Conservation (phyloP, 148 eudicot species). For the Cornus controversa region DNA sequence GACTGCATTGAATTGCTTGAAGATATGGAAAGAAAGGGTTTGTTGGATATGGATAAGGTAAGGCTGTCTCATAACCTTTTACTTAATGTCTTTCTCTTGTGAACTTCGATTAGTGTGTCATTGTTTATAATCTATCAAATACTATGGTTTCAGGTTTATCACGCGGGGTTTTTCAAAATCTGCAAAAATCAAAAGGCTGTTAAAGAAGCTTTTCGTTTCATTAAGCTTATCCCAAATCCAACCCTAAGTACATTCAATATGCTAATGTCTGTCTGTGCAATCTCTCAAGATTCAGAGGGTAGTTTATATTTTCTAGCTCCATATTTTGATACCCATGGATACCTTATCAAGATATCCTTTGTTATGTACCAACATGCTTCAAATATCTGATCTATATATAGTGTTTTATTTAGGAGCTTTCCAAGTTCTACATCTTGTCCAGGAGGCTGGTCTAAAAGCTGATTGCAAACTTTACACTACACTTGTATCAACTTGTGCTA, state of each 20-base stretch:
- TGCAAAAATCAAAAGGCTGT: slow-evolving; percentile 87
- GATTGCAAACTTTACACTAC: slow-evolving; percentile 98
- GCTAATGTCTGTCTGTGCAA: slow-evolving; percentile 95
- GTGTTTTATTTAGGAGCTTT: slow-evolving; percentile 67
- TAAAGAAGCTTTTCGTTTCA: slow-evolving; percentile 81
- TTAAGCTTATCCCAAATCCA: slow-evolving; percentile 78
- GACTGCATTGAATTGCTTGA: slow-evolving; percentile 84
- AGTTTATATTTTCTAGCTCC: slow-evolving; percentile 14
- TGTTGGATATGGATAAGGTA: slow-evolving; percentile 87
- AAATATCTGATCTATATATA: neutral
- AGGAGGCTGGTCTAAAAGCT: slow-evolving; percentile 66
- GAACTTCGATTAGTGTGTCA: slow-evolving; percentile 4
- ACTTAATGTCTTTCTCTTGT: too few relatives aligned
- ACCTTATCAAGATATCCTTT: neutral
- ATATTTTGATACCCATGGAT: neutral
- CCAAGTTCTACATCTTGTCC: slow-evolving; percentile 59
- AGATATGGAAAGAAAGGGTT: slow-evolving; percentile 67
- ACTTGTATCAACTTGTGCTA: slow-evolving; percentile 90
- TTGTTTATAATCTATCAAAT: slow-evolving; percentile 17
- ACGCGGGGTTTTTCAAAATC: slow-evolving; percentile 56
- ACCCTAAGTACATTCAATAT: slow-evolving; percentile 94
- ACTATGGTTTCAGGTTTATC: slow-evolving; percentile 69
- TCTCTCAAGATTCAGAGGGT: slow-evolving; percentile 85
- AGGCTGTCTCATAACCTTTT: slow-evolving; percentile 15
- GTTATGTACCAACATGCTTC: slow-evolving; percentile 1